Evolutionary conservation across 2,329 filamentous ascomycete genomes (phyloP).

Genomic region (Pseudopithomyces maydicus): DNA sequence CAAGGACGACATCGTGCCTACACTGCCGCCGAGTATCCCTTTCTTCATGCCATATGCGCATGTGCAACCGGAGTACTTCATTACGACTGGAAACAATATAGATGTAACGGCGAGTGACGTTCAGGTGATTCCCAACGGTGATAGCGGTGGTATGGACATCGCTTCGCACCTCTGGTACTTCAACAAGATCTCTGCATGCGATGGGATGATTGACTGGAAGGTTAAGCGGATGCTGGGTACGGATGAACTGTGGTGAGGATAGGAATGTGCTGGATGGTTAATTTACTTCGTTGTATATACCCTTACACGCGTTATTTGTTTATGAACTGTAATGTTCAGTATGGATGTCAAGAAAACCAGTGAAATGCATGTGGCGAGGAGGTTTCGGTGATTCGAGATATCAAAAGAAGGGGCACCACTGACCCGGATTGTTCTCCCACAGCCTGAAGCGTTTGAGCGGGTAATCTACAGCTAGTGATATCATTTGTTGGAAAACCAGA

Average conservation of each 20-base stretch:
- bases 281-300: slow-evolving; percentile 3
- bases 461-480: not conserved
- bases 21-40: slow-evolving; percentile 62
- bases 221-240: slow-evolving; percentile 16
- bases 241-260: not conserved
- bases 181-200: slow-evolving; percentile 39
- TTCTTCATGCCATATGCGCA: slow-evolving; percentile 63
- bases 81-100: slow-evolving; percentile 30
- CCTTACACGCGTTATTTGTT: not conserved
- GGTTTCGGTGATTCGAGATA: no score
- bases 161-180: slow-evolving; percentile 45
- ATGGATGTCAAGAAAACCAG: not conserved
- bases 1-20: slow-evolving; percentile 68
- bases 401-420: not conserved
- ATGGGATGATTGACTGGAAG: slow-evolving; percentile 32
- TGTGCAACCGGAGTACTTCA: slow-evolving; percentile 65
- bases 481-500: not conserved
- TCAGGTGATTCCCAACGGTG: slow-evolving; percentile 29
- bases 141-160: slow-evolving; percentile 40
- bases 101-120: slow-evolving; percentile 28
- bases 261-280: not conserved
- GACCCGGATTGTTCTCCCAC: not conserved
- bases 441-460: not conserved
- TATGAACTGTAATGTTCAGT: not conserved
- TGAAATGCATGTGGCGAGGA: not conserved